Evolutionary conservation across 2,329 filamentous ascomycete species (phyloP).

Genomic region (Dichotomopilus funicola): DNA sequence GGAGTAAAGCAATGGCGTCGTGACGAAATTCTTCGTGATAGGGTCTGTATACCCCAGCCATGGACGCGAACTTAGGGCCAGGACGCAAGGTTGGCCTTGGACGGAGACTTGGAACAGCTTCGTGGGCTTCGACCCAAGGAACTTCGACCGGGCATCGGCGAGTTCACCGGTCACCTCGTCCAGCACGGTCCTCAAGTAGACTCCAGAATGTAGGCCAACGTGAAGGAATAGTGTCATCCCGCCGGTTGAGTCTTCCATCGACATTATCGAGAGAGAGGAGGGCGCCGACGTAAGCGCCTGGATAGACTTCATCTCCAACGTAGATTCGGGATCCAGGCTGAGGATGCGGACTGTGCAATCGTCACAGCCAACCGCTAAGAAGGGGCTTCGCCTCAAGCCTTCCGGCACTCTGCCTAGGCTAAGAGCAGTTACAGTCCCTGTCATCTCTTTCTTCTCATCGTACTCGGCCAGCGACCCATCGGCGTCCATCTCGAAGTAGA

Average conservation of each 20-base stretch:
- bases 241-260: slow-evolving; percentile 90
- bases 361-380: slow-evolving; percentile 92
- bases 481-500: slow-evolving; percentile 95
- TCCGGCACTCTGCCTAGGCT: slow-evolving; percentile 89
- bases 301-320: slow-evolving; percentile 87
- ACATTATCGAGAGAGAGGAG: slow-evolving; percentile 81
- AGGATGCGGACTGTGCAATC: slow-evolving; percentile 93
- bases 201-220: slow-evolving; percentile 90
- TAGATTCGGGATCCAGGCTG: slow-evolving; percentile 82
- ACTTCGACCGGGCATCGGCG: slow-evolving; percentile 89
- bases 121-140: slow-evolving; percentile 84
- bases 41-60: slow-evolving; percentile 93
- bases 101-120: slow-evolving; percentile 89
- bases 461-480: slow-evolving; percentile 91
- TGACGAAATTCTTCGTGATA: slow-evolving; percentile 79
- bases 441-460: slow-evolving; percentile 91
- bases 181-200: slow-evolving; percentile 89
- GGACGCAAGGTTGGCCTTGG: slow-evolving; percentile 73
- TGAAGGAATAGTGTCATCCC: slow-evolving; percentile 88
- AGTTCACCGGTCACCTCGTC: slow-evolving; percentile 95
- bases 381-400: slow-evolving; percentile 81
- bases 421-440: slow-evolving; percentile 89
- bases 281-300: slow-evolving; percentile 89
- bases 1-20: slow-evolving; percentile 85
- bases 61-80: slow-evolving; percentile 87